These are phyloP conservation scores for Zoysia matrella DNA, from an alignment of 202 grass and related monocot genomes.

Conservation along the genomic window DNA sequence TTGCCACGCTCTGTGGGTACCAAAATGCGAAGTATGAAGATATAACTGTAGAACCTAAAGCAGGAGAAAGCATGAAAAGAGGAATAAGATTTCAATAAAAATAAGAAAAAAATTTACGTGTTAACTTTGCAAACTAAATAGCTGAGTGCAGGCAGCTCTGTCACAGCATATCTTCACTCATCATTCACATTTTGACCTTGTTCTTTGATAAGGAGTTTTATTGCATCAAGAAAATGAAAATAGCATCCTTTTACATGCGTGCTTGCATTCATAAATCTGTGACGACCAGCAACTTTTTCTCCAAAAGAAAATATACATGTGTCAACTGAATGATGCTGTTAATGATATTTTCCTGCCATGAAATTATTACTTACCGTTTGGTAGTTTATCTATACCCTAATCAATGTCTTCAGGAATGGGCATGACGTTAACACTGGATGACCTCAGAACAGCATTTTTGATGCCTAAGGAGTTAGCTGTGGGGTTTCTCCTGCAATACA, in stretches of 20 bases:
- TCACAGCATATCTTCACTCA: neutral
- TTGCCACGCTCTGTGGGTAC: neutral
- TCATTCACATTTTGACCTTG: neutral
- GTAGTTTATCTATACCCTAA: slow-evolving; percentile 4
- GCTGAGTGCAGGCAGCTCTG: neutral
- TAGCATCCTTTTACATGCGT: neutral
- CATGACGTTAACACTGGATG: slow-evolving; percentile 85
- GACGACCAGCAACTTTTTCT: neutral
- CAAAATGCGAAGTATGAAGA: neutral
- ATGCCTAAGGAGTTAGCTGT: slow-evolving; percentile 86
- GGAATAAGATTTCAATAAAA: neutral
- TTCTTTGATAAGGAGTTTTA: neutral
- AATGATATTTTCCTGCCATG: slow-evolving; percentile 3
- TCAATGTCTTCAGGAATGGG: slow-evolving; percentile 73
- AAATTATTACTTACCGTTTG: neutral
- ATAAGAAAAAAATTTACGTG: neutral
- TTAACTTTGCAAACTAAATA: neutral
- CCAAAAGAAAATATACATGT: neutral
- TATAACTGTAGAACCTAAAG: neutral
- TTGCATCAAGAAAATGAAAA: neutral
- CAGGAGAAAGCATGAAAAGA: neutral
- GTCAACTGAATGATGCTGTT: neutral
- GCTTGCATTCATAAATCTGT: neutral
- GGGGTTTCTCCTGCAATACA: slow-evolving; percentile 83
- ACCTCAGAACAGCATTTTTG: slow-evolving; percentile 66